Evolutionary conservation across 768 basidiomycete genomes (phyloP).

Genomic region (Tulasnella sp.): DNA sequence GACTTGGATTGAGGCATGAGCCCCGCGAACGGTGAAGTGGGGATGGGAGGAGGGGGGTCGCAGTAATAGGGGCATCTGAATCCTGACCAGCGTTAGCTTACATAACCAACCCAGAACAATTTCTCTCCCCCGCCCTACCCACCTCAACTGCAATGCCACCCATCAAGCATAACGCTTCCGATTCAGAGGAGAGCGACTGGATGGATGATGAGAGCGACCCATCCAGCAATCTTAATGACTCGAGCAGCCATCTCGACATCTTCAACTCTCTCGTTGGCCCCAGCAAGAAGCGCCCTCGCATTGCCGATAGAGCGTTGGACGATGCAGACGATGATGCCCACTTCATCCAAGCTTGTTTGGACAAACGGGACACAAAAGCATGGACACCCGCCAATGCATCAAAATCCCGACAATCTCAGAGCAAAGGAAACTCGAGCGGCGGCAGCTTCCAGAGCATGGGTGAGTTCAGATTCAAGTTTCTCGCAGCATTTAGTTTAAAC

Average conservation of each 20-base stretch:
- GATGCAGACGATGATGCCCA: constrained; percentile 18
- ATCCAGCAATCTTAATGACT: neutral
- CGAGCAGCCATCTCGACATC: constrained; percentile 42
- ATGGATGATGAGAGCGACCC: neutral
- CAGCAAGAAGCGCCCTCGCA: neutral
- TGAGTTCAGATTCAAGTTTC: constrained; percentile 33
- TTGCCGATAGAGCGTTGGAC: neutral
- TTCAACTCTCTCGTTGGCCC: constrained; percentile 47
- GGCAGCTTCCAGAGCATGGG: constrained; percentile 97
- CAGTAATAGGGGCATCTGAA: too few species aligned
- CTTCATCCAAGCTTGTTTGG: constrained; percentile 61
- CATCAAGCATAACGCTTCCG: neutral
- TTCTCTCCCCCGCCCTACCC: neutral
- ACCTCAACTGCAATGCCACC: neutral
- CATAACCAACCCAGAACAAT: neutral
- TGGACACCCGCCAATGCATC: constrained; percentile 59
- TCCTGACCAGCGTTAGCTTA: neutral
- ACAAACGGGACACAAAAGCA: constrained; percentile 64
- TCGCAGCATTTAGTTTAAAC: neutral
- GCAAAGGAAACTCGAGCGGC: constrained; percentile 72
- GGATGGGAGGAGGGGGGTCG: too few species aligned
- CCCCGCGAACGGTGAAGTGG: too few species aligned
- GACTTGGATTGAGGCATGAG: too few species aligned
- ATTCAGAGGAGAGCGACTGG: neutral
- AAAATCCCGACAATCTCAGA: constrained; percentile 49